A percentile compares a stretch with the other conserved stretches of the same genome.
These are phyloP conservation scores for Solanum chilense DNA, from an alignment of 257 asterid genomes.

Conservation along the genomic window DNA sequence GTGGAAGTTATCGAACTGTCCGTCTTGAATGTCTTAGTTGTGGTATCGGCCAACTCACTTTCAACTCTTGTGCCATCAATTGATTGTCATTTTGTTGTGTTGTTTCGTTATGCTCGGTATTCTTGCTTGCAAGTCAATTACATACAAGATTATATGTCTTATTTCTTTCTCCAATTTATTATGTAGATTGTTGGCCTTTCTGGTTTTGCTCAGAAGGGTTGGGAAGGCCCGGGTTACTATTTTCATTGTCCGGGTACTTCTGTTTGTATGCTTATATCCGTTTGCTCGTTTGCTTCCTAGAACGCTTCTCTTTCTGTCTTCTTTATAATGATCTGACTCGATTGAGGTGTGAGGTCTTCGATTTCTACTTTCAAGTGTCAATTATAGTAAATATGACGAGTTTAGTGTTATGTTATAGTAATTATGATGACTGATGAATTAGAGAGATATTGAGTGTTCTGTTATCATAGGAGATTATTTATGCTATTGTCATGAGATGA, in stretches of 20 bases:
- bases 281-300: not conserved
- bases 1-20: not conserved
- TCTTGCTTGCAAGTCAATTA: not conserved
- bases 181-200: not conserved
- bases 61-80: not conserved
- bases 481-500: not conserved
- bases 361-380: not conserved
- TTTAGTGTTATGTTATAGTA: not conserved
- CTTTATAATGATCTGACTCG: not conserved
- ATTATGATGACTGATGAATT: not conserved
- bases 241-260: not conserved
- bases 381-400: not conserved
- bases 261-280: not conserved
- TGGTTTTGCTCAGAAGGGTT: not conserved
- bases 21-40: not conserved
- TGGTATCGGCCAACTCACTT: not conserved
- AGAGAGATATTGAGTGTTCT: not conserved
- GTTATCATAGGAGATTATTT: not conserved
- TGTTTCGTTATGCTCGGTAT: not conserved
- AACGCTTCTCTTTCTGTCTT: not conserved
- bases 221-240: not conserved
- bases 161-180: not conserved
- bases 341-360: not conserved
- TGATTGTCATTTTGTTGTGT: not conserved
- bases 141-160: not conserved